A percentile compares a stretch with the other conserved stretches of the same genome.
Evolutionary conservation across 148 eudicot species (phyloP).

Genomic region (Beta vulgaris): DNA sequence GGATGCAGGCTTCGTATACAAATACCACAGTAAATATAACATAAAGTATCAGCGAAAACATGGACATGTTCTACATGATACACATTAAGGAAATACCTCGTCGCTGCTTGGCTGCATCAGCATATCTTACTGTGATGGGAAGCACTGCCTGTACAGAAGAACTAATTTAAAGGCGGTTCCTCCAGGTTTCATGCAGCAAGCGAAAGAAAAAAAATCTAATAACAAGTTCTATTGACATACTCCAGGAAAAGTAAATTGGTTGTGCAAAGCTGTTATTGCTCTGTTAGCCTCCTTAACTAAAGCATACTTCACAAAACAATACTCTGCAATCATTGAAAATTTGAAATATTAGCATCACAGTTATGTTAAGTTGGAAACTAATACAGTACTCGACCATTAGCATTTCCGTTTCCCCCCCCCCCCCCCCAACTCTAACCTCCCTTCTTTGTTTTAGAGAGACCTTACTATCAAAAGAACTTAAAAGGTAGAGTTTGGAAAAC

Average conservation of each 20-base stretch:
- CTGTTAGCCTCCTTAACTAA: conserved; percentile 66
- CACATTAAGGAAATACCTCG: conserved; percentile 37
- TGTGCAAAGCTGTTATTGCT: conserved; percentile 64
- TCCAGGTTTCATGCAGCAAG: not conserved
- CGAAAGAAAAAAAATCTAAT: not conserved
- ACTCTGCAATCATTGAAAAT: conserved; percentile 58
- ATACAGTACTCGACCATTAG: not conserved
- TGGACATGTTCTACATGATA: not conserved
- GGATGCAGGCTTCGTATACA: not conserved
- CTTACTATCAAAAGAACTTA: not conserved
- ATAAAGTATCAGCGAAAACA: not conserved
- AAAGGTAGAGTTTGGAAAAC: not conserved
- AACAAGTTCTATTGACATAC: conserved; percentile 42
- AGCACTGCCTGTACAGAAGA: conserved; percentile 39
- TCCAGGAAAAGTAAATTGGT: conserved; percentile 58
- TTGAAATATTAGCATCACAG: conserved; percentile 11
- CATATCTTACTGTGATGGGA: conserved; percentile 75
- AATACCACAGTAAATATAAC: too few relatives aligned
- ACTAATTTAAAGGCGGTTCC: not conserved
- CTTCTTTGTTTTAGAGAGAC: not conserved
- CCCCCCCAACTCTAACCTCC: too few relatives aligned
- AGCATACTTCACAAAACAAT: conserved; percentile 75
- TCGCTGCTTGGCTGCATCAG: conserved; percentile 72
- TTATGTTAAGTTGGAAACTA: not conserved
- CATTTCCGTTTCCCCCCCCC: not conserved